Evolutionary conservation across 106 monocot genomes (phyloP), one percentile per base, ranked within the genome.

Genomic region (Cymbidium sinense): DNA sequence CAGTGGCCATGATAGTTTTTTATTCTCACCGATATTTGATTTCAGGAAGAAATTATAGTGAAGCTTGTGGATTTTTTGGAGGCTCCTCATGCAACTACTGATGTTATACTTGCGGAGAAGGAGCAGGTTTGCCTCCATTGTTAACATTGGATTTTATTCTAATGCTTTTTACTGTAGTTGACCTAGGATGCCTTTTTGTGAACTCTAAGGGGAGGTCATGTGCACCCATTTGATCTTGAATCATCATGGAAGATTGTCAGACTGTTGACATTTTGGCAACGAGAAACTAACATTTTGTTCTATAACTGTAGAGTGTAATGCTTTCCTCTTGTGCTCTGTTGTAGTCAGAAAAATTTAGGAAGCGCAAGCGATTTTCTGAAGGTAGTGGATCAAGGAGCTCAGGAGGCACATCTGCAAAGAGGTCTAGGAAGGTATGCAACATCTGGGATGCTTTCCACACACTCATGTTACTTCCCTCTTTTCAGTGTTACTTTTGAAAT

Each of bases 1-100:
- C 34, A 18, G 19, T 70, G 43, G 3, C 28, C 21, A 62, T 33
- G n/a, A n/a, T 25, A 25, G 35, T 52, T 43, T 78, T 25, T 33
- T 64, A 4, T 10, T 35, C 23, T 12, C 20, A 25, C 27, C 28
- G 19, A 4, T 7, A 61, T 77, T 10, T 51, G 3, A 39, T 43
- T 84, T 28, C 84, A 95, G 95, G 88, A 89, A 65, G 85, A 95
- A 47, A 77, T 95, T 58, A 83, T 95, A 34, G 80, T 64, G 55
- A 88, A 88, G 78, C 81, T 95, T 20, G 64, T 93, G 78, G 96
- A 96, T 47, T 96, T 96, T 77, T 77, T 96, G 81, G 91, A 79
- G 19, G 86, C 92, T 47, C 96, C 96, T 77, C 87, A 85, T 85
- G 79, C 82, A 75, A 81, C 85, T 67, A 84, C 81, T 73, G 91